Conservation (phyloP, 345 rosid species). For the Carallia brachiata region DNA sequence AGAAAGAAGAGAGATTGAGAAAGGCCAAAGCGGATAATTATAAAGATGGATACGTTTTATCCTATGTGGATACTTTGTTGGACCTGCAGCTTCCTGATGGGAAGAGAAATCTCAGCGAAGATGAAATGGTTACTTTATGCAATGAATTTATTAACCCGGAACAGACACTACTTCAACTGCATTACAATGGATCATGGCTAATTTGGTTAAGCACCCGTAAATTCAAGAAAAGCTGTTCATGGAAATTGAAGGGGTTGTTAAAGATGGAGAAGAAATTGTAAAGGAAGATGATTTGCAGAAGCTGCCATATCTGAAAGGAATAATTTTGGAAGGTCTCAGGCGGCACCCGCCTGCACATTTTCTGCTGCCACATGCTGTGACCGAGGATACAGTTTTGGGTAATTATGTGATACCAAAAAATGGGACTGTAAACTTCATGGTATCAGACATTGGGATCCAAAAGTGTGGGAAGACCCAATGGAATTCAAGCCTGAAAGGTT, state of each 20-base stretch:
- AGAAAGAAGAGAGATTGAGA: neutral
- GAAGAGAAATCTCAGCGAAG: conserved; percentile 16
- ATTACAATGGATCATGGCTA: conserved; percentile 21
- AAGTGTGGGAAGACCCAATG: conserved; percentile 26
- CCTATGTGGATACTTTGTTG: conserved; percentile 19
- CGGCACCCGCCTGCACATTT: conserved; percentile 16
- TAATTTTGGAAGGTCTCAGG: conserved; percentile 18
- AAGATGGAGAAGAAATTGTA: conserved; percentile 3
- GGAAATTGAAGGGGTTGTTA: conserved; percentile 8
- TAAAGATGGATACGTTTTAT: neutral
- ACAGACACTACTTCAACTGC: conserved; percentile 16
- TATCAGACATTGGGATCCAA: conserved; percentile 17
- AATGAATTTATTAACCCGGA: conserved; percentile 9
- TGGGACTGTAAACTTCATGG: conserved; percentile 13
- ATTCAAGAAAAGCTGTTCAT: conserved; percentile 14
- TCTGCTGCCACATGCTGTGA: conserved; percentile 13
- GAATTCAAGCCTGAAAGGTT: conserved; percentile 20
- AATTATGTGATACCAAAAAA: neutral
- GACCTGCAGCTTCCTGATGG: conserved; percentile 17
- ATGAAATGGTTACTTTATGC: conserved; percentile 5
- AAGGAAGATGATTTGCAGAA: conserved; percentile 9
- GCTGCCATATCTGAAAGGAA: conserved; percentile 18
- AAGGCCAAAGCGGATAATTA: neutral
- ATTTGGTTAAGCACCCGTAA: conserved; percentile 14
- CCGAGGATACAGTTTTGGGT: conserved; percentile 1